These are phyloP conservation scores for Takashimella tepidaria DNA, from an alignment of 1,284 basidiomycete genomes.

Conservation along the genomic window DNA sequence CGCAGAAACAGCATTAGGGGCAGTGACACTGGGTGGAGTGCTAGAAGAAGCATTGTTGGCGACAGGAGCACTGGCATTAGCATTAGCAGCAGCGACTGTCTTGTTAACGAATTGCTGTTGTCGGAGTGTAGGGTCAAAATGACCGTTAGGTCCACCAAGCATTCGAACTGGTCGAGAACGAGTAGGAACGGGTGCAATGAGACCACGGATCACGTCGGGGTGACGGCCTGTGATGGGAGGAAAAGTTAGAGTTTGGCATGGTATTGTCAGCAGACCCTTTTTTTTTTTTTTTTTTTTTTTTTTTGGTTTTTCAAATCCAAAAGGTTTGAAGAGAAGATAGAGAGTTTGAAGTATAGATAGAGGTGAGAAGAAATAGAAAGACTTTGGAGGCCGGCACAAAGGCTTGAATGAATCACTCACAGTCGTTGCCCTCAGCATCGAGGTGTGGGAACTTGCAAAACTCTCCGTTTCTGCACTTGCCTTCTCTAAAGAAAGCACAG, in stretches of 20 bases:
- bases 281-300: too few relatives aligned
- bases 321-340: too few relatives aligned
- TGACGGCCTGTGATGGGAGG: conserved; percentile 37
- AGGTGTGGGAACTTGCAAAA: conserved; percentile 49
- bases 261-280: too few relatives aligned
- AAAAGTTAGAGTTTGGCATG: too few relatives aligned
- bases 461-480: conserved; percentile 47
- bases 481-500: conserved; percentile 45
- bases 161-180: conserved; percentile 26
- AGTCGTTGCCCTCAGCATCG: conserved; percentile 43
- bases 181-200: conserved; percentile 38
- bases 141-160: conserved; percentile 14
- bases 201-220: conserved; percentile 44
- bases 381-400: too few relatives aligned
- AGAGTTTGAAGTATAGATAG: too few relatives aligned
- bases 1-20: background rate
- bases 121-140: conserved; percentile 26
- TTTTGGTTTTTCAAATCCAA: too few relatives aligned
- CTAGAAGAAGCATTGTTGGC: background rate
- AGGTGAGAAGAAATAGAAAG: too few relatives aligned
- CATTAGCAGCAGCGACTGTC: conserved; percentile 9
- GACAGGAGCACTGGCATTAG: conserved; percentile 7
- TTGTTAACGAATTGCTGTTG: conserved; percentile 24
- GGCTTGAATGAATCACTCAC: conserved; percentile 17
- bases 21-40: too few relatives aligned